phyloP scores from a whole-genome alignment of 768 basidiomycete species.

The Candolleomyces efflorescens region DNA sequence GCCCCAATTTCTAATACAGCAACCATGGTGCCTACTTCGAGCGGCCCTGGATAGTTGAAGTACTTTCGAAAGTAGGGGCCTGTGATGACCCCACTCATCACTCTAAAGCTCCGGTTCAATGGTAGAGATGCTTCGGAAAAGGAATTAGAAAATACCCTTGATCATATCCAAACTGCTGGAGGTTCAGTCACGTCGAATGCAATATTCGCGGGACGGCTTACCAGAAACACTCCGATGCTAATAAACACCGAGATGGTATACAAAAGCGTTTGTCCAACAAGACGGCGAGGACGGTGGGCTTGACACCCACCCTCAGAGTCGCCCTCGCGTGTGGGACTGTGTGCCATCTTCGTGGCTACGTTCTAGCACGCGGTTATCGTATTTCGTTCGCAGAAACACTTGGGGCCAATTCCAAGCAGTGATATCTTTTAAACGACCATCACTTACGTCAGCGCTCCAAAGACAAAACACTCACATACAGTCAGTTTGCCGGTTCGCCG shows the following conservation, averaged over 20 bases:
- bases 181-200: background rate
- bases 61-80: constrained; percentile 78
- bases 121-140: constrained; percentile 11
- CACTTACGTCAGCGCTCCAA: background rate
- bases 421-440: background rate
- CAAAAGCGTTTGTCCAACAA: constrained; percentile 75
- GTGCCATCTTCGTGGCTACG: constrained; percentile 35
- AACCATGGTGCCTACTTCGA: constrained; percentile 90
- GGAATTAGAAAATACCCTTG: constrained; percentile 53
- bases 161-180: constrained; percentile 72
- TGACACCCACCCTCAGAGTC: constrained; percentile 40
- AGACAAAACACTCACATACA: background rate
- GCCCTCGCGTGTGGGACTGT: constrained; percentile 3
- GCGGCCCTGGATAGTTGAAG: constrained; percentile 72
- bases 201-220: constrained; percentile 32
- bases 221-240: constrained; percentile 82
- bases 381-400: too few relatives aligned
- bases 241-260: constrained; percentile 79
- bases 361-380: background rate
- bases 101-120: constrained; percentile 38
- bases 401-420: background rate
- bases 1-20: constrained; percentile 93
- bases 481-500: constrained; percentile 11
- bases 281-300: constrained; percentile 37
- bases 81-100: constrained; percentile 91